A percentile compares a stretch with the other conserved stretches of the same genome.
Evolutionary conservation across 345 rosid species (phyloP).

Genomic region (Gossypium arboreum): DNA sequence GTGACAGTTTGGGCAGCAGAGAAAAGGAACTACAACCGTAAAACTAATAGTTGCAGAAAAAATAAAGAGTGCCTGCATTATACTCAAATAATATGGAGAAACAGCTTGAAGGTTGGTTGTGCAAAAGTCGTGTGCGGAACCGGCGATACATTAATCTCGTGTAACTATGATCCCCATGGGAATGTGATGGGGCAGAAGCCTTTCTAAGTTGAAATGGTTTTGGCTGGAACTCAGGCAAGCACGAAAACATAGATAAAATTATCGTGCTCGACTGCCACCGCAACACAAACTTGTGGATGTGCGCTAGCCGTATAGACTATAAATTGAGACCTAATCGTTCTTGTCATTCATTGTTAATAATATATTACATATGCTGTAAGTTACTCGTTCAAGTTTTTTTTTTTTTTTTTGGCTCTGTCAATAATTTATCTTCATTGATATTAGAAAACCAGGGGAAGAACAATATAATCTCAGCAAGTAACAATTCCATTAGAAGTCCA

Average conservation of each 20-base stretch:
- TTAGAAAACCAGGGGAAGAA: no score
- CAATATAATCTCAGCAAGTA: no score
- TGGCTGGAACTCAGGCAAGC: not conserved
- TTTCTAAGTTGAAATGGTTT: constrained; percentile 28
- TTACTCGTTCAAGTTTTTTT: not conserved
- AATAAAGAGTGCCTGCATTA: constrained; percentile 49
- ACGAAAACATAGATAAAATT: not conserved
- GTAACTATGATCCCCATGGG: constrained; percentile 68
- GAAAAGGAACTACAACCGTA: constrained; percentile 36
- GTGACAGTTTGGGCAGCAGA: constrained; percentile 54
- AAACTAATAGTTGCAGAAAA: constrained; percentile 37
- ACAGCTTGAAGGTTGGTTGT: constrained; percentile 53
- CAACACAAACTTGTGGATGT: not conserved
- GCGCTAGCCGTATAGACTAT: not conserved
- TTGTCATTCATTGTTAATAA: not conserved
- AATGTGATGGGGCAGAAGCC: constrained; percentile 59
- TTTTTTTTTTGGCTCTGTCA: no score
- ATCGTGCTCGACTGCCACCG: not conserved
- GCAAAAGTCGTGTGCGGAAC: constrained; percentile 37
- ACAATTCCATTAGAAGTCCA: no score
- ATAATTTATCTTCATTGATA: no score
- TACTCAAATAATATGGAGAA: constrained; percentile 67
- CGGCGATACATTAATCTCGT: constrained; percentile 49
- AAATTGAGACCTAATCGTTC: not conserved
- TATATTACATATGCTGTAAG: constrained; percentile 3